A percentile compares a stretch with the other conserved stretches of the same genome.
These are phyloP conservation scores for Cicer pinnatifidum DNA, from an alignment of 306 rosid species.

Conservation along the genomic window DNA sequence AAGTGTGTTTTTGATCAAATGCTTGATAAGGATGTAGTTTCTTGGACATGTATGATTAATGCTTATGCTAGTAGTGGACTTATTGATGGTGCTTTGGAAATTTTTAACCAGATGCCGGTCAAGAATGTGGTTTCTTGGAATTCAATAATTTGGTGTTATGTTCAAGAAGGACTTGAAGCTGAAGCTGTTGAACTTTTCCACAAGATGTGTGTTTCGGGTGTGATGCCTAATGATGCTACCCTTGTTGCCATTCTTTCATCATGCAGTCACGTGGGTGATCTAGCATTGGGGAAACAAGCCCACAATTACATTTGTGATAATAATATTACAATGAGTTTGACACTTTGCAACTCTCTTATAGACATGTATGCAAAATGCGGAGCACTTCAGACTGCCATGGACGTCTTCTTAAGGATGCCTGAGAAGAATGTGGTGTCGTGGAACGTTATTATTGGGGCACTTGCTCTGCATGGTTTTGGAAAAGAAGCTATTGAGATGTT, in stretches of 20 bases:
- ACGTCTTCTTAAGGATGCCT: constrained; percentile 54
- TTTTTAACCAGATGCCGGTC: constrained; percentile 62
- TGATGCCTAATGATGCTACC: constrained; percentile 67
- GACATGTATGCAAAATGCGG: constrained; percentile 83
- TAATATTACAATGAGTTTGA: constrained; percentile 45
- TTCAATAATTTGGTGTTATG: constrained; percentile 67
- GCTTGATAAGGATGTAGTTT: constrained; percentile 63
- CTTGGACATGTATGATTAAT: constrained; percentile 68
- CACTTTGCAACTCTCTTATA: constrained; percentile 59
- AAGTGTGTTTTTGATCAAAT: constrained; percentile 53
- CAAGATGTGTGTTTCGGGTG: constrained; percentile 59
- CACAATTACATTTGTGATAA: constrained; percentile 52
- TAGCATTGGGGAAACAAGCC: constrained; percentile 59
- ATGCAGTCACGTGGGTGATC: constrained; percentile 72
- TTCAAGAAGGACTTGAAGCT: constrained; percentile 56
- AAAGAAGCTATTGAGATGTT: constrained; percentile 60
- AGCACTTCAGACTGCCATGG: constrained; percentile 55
- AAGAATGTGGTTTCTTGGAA: constrained; percentile 85
- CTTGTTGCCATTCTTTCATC: constrained; percentile 66
- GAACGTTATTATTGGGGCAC: constrained; percentile 65
- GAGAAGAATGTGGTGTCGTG: constrained; percentile 70
- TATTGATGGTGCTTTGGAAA: constrained; percentile 48
- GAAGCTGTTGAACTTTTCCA: constrained; percentile 65
- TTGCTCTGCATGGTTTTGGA: constrained; percentile 75
- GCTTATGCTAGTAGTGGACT: constrained; percentile 68